A percentile compares a stretch with the other conserved stretches of the same genome.
Evolutionary conservation across 1,284 basidiomycete species (phyloP).

Genomic region (Apiotrichum mycotoxinovorans): DNA sequence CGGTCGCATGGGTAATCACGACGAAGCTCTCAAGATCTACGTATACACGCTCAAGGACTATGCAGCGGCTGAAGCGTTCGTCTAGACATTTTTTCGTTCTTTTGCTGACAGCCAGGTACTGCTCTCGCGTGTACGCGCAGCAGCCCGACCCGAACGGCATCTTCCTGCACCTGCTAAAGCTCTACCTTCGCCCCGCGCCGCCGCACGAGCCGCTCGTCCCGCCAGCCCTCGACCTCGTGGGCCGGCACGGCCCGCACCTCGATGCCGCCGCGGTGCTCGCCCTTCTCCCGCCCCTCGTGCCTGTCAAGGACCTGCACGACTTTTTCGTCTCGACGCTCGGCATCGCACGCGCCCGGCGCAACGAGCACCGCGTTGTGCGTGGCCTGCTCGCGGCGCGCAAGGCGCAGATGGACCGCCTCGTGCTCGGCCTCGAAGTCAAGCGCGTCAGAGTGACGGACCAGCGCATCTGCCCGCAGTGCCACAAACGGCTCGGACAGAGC

Average conservation of each 20-base stretch:
- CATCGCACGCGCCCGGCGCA: slow-evolving; percentile 39
- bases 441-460: slow-evolving; percentile 88
- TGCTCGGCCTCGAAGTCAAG: slow-evolving; percentile 72
- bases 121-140: slow-evolving; percentile 67
- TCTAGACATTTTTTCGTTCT: neutral
- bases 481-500: slow-evolving; percentile 88
- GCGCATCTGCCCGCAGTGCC: slow-evolving; percentile 90
- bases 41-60: slow-evolving; percentile 80
- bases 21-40: slow-evolving; percentile 88
- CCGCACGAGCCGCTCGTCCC: slow-evolving; percentile 54
- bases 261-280: slow-evolving; percentile 75
- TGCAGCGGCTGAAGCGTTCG: slow-evolving; percentile 79
- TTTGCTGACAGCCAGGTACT: slow-evolving; percentile 62
- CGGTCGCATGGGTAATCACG: slow-evolving; percentile 84
- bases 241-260: slow-evolving; percentile 73
- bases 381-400: slow-evolving; percentile 39
- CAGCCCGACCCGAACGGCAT: slow-evolving; percentile 61
- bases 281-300: slow-evolving; percentile 81
- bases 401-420: slow-evolving; percentile 65
- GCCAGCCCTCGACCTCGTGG: slow-evolving; percentile 79
- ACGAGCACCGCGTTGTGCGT: slow-evolving; percentile 18
- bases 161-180: slow-evolving; percentile 78
- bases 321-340: slow-evolving; percentile 72
- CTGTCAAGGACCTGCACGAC: slow-evolving; percentile 68
- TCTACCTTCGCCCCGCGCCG: slow-evolving; percentile 64